Percentiles rank a stretch among this genome's conserved stretches.
phyloP scores from a whole-genome alignment of 345 rosid species.

The Viola odorata region DNA sequence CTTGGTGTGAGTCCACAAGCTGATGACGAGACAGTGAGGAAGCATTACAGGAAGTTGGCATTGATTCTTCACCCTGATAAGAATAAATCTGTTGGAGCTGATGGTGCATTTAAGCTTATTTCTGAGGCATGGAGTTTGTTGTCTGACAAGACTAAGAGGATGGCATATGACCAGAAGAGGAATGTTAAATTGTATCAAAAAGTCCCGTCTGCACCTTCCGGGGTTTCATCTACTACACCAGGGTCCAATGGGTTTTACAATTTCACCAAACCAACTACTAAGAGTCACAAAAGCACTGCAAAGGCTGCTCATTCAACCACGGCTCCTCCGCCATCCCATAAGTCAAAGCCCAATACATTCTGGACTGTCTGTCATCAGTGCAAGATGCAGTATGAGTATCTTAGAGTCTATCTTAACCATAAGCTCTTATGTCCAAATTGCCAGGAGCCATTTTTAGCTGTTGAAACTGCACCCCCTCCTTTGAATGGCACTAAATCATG shows the following conservation, averaged over 20 bases:
- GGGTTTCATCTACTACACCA: slow-evolving; percentile 26
- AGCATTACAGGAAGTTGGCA: slow-evolving; percentile 64
- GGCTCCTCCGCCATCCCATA: slow-evolving; percentile 17
- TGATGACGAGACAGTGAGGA: slow-evolving; percentile 59
- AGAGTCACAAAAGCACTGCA: slow-evolving; percentile 17
- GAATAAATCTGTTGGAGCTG: slow-evolving; percentile 75
- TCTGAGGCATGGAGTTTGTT: slow-evolving; percentile 53
- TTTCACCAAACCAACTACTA: slow-evolving; percentile 26
- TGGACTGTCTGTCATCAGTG: slow-evolving; percentile 44
- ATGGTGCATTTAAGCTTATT: slow-evolving; percentile 65
- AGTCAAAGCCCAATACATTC: slow-evolving; percentile 28
- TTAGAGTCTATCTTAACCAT: slow-evolving; percentile 33
- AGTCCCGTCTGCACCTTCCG: slow-evolving; percentile 29
- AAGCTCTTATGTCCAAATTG: slow-evolving; percentile 43
- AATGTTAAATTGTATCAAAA: slow-evolving; percentile 32
- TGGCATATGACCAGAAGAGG: slow-evolving; percentile 47
- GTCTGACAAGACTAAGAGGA: slow-evolving; percentile 62
- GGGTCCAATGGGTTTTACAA: slow-evolving; percentile 36
- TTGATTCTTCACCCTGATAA: slow-evolving; percentile 86
- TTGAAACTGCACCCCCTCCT: slow-evolving; percentile 34
- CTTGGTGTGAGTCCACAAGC: slow-evolving; percentile 55
- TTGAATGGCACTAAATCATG: slow-evolving; percentile 27
- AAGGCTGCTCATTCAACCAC: slow-evolving; percentile 14
- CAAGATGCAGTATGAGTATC: slow-evolving; percentile 47
- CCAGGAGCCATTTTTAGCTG: slow-evolving; percentile 35